Conservation (phyloP, 768 basidiomycete species). For the Boletus rufocinnamomeus region DNA sequence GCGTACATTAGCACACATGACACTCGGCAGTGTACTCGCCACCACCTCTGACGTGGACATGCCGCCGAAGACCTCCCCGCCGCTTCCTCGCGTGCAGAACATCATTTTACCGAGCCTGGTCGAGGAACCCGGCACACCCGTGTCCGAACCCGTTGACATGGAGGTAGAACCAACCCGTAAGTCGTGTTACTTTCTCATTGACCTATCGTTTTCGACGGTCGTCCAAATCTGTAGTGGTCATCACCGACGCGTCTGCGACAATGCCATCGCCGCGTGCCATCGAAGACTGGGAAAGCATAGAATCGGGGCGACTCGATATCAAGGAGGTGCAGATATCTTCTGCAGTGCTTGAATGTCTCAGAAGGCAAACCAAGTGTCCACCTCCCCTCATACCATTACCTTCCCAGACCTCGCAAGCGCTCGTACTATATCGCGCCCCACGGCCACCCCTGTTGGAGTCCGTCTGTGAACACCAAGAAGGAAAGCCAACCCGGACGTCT, state of each 20-base stretch:
- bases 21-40: conserved; percentile 23
- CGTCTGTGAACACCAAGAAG: conserved; percentile 4
- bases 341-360: conserved; percentile 48
- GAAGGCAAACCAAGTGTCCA: conserved; percentile 29
- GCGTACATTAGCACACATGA: conserved; percentile 56
- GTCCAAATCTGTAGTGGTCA: conserved; percentile 3
- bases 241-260: conserved; percentile 4
- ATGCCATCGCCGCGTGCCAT: conserved; percentile 26
- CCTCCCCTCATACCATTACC: conserved; percentile 24
- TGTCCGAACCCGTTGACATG: conserved; percentile 63
- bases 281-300: conserved; percentile 27
- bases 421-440: conserved; percentile 56
- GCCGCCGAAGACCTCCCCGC: conserved; percentile 13
- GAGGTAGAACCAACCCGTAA: conserved; percentile 69
- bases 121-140: conserved; percentile 42
- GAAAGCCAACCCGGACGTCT: neutral
- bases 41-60: conserved; percentile 20
- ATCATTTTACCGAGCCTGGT: conserved; percentile 39
- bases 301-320: conserved; percentile 23
- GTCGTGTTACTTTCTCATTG: conserved; percentile 9
- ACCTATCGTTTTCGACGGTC: neutral
- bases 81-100: conserved; percentile 6
- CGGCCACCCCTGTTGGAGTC: conserved; percentile 18
- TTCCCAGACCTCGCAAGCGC: conserved; percentile 41
- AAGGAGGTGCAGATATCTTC: conserved; percentile 44